These are phyloP conservation scores for Elsinoe ampelina DNA, from an alignment of 2,329 filamentous ascomycete species.

Conservation along the genomic window DNA sequence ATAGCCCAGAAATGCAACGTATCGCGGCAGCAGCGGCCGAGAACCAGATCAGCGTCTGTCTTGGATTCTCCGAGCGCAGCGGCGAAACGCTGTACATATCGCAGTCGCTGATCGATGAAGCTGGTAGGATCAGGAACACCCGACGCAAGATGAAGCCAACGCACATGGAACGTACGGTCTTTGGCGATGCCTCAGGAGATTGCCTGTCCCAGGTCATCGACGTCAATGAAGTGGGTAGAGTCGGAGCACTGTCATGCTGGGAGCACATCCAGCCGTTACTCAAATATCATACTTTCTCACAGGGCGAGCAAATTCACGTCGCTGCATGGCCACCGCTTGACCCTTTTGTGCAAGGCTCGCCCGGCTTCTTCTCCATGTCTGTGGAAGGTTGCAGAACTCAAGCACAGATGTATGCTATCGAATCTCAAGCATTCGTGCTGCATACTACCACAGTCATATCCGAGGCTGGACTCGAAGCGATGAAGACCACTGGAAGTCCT, in stretches of 20 bases:
- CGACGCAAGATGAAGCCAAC: slow-evolving; percentile 36
- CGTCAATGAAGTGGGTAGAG: slow-evolving; percentile 28
- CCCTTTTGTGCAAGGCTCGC: slow-evolving; percentile 21
- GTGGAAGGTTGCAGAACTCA: slow-evolving; percentile 35
- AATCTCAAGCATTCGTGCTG: slow-evolving; percentile 47
- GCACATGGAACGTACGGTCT: slow-evolving; percentile 37
- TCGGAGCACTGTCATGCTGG: slow-evolving; percentile 32
- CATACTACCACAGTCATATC: slow-evolving; percentile 43
- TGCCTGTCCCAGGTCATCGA: slow-evolving; percentile 20
- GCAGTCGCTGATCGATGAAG: slow-evolving; percentile 30
- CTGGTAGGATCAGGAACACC: slow-evolving; percentile 29
- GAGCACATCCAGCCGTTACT: slow-evolving; percentile 35
- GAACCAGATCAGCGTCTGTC: slow-evolving; percentile 28
- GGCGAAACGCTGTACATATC: slow-evolving; percentile 33
- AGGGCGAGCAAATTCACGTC: slow-evolving; percentile 33
- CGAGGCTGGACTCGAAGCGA: slow-evolving; percentile 34
- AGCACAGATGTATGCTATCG: slow-evolving; percentile 48
- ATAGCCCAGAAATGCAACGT: slow-evolving; percentile 35
- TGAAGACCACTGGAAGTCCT: slow-evolving; percentile 34
- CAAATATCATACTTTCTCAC: slow-evolving; percentile 33
- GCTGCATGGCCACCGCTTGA: slow-evolving; percentile 34
- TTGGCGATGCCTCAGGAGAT: slow-evolving; percentile 31
- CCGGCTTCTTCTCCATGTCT: slow-evolving; percentile 30
- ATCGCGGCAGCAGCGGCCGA: slow-evolving; percentile 32
- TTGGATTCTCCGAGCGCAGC: slow-evolving; percentile 34